Evolutionary conservation across 192 early-diverging fungal genomes (phyloP).

Genomic region (Funneliformis geosporum): DNA sequence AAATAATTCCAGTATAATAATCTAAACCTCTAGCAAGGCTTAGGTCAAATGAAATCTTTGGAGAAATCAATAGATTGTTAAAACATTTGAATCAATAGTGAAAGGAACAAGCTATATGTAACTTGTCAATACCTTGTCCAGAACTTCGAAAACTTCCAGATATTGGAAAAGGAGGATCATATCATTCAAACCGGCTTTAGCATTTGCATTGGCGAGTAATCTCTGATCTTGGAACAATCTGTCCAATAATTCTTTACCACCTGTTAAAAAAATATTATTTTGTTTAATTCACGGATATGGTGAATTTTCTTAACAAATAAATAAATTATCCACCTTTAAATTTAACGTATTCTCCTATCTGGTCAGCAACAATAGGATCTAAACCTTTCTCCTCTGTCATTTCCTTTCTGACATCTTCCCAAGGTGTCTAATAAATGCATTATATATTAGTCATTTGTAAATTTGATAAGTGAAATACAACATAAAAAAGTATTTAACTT

Average conservation of each 20-base stretch:
- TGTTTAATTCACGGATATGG: not conserved
- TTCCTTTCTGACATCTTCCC: constrained; percentile 91
- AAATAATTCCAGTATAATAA: constrained; percentile 99
- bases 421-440: constrained; percentile 60
- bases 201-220: constrained; percentile 67
- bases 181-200: constrained; percentile 80
- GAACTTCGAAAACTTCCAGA: constrained; percentile 76
- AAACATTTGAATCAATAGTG: not conserved
- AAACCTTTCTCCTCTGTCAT: constrained; percentile 95
- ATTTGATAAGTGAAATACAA: not conserved
- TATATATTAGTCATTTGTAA: not conserved
- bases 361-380: constrained; percentile 74
- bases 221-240: constrained; percentile 64
- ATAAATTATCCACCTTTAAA: constrained; percentile 55
- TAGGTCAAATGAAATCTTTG: constrained; percentile 85
- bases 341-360: constrained; percentile 91
- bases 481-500: not conserved
- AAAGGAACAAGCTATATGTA: not conserved
- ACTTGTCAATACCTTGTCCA: constrained; percentile 44
- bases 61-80: not conserved
- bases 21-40: constrained; percentile 95
- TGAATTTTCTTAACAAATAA: not conserved
- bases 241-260: constrained; percentile 76
- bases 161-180: constrained; percentile 86
- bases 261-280: constrained; percentile 33